Percentiles rank a stretch among this genome's conserved stretches.
Conservation (phyloP, 2,329 filamentous ascomycete genomes). For the Thielaviopsis euricoi region DNA sequence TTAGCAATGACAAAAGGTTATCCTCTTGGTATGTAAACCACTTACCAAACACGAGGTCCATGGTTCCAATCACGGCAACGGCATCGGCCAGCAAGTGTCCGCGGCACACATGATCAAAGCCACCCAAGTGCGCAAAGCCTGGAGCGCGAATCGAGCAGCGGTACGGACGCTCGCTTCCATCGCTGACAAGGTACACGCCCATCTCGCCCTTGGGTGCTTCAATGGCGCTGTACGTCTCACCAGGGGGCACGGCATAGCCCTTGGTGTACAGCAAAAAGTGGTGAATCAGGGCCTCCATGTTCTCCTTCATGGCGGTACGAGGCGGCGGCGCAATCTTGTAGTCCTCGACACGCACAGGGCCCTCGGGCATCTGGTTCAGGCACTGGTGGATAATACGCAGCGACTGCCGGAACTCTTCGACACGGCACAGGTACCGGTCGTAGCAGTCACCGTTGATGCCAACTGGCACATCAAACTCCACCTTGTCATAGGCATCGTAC, state of each 20-base stretch:
- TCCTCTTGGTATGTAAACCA: no score
- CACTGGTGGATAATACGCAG: slow-evolving; percentile 98
- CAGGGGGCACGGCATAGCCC: slow-evolving; percentile 90
- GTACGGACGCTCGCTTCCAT: slow-evolving; percentile 92
- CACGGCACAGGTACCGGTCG: slow-evolving; percentile 95
- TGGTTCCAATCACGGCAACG: slow-evolving; percentile 83
- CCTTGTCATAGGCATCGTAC: slow-evolving; percentile 94
- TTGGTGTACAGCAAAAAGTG: slow-evolving; percentile 99
- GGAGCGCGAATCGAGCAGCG: slow-evolving; percentile 94
- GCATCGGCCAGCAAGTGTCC: slow-evolving; percentile 92
- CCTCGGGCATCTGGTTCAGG: slow-evolving; percentile 94
- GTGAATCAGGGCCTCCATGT: slow-evolving; percentile 99
- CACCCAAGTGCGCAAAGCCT: slow-evolving; percentile 85
- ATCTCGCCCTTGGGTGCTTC: slow-evolving; percentile 99
- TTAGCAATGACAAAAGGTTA: neutral
- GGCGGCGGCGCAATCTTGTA: slow-evolving; percentile 97
- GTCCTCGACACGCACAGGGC: slow-evolving; percentile 88
- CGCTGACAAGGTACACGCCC: slow-evolving; percentile 91
- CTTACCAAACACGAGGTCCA: slow-evolving; percentile 80
- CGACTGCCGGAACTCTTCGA: slow-evolving; percentile 98
- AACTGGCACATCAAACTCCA: slow-evolving; percentile 95
- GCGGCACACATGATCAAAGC: slow-evolving; percentile 84
- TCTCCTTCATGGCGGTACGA: slow-evolving; percentile 98
- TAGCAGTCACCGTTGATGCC: slow-evolving; percentile 97
- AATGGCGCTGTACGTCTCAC: slow-evolving; percentile 94